Evolutionary conservation across 108 stramenopile species (phyloP).

Genomic region (Skeletonema costatum): DNA sequence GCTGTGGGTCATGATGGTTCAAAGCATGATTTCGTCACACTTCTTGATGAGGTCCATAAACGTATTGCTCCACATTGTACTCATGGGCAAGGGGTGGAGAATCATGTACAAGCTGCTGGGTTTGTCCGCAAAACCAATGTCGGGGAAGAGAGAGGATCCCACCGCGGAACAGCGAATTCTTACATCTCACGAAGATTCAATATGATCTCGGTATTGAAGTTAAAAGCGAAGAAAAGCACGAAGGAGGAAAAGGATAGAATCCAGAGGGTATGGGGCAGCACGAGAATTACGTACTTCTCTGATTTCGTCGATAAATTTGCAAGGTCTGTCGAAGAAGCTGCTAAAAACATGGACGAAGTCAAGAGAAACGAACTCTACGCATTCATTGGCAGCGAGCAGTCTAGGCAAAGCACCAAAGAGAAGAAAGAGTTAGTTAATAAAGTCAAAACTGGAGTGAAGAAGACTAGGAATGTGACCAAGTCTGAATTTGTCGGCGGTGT

Average conservation of each 20-base stretch:
- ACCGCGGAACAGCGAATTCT: not conserved
- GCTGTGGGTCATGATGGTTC: not conserved
- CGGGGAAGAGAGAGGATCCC: not conserved
- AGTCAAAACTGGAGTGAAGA: not conserved
- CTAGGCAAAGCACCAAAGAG: not conserved
- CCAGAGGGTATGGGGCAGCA: not conserved
- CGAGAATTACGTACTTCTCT: not conserved
- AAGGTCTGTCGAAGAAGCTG: not conserved
- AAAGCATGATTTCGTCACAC: not conserved
- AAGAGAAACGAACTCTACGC: not conserved
- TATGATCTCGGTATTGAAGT: not conserved
- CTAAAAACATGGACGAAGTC: not conserved
- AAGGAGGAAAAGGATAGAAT: not conserved
- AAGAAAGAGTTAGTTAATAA: not conserved
- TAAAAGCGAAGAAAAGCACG: not conserved
- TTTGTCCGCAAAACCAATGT: conserved; percentile 3
- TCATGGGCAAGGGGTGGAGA: conserved; percentile 1
- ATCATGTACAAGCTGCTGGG: conserved; percentile 8
- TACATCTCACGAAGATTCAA: conserved; percentile 1
- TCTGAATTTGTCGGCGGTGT: not conserved
- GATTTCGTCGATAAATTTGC: too few species aligned
- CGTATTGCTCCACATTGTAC: not conserved
- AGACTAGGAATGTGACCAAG: not conserved
- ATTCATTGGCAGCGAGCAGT: not conserved
- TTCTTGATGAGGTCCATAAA: not conserved